Conservation (phyloP, 1,284 basidiomycete species). For the Cutaneotrichosporon cyanovorans region DNA sequence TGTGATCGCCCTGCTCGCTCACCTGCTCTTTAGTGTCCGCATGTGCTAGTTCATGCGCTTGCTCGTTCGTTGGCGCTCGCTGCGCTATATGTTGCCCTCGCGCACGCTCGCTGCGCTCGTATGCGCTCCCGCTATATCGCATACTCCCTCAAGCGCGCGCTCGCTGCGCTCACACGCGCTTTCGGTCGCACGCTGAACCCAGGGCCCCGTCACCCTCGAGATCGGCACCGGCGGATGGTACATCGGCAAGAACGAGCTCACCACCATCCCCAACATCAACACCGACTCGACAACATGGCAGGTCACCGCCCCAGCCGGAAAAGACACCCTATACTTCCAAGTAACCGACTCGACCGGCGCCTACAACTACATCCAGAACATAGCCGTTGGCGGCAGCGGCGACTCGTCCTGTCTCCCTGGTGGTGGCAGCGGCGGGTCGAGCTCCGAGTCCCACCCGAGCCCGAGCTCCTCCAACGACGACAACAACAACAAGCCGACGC, state of each 20-base stretch:
- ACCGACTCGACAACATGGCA: constrained; percentile 25
- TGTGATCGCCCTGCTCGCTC: too few relatives aligned
- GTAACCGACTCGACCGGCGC: constrained; percentile 32
- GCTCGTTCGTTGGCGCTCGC: too few relatives aligned
- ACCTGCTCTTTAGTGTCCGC: too few relatives aligned
- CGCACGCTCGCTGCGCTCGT: too few relatives aligned
- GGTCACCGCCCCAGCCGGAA: constrained; percentile 27
- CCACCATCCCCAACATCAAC: constrained; percentile 13
- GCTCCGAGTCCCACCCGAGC: too few relatives aligned
- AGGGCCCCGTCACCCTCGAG: constrained; percentile 30
- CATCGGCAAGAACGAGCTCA: constrained; percentile 23
- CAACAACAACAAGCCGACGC: neutral
- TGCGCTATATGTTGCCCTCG: too few relatives aligned
- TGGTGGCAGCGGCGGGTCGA: neutral
- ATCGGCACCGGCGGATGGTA: constrained; percentile 41
- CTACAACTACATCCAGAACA: constrained; percentile 39
- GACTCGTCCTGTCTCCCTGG: constrained; percentile 27
- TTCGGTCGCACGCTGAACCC: constrained; percentile 1
- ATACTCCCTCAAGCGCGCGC: too few relatives aligned
- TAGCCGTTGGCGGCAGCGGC: constrained; percentile 23
- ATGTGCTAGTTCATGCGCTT: too few relatives aligned
- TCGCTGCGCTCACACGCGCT: too few relatives aligned
- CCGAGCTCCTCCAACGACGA: neutral
- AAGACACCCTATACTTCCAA: constrained; percentile 34
- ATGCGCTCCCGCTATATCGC: too few relatives aligned